phyloP scores from a whole-genome alignment of 495 filamentous ascomycete species.

The Trichoderma erinaceum region DNA sequence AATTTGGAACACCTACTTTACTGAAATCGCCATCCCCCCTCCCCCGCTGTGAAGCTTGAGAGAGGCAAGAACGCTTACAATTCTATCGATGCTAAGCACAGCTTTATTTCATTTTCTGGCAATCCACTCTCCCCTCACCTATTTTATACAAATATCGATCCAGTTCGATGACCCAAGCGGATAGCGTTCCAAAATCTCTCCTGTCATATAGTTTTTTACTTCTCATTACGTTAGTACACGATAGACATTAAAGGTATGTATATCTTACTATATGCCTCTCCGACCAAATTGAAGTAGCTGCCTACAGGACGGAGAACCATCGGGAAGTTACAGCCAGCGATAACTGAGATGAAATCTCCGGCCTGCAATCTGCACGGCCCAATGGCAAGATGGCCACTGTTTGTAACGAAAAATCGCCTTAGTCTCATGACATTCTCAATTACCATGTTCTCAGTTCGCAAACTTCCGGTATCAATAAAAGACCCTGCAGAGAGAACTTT shows the following conservation, averaged over 20 bases:
- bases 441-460: neutral
- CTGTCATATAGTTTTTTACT: neutral
- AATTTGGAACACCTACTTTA: no score
- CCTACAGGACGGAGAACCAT: neutral
- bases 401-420: neutral
- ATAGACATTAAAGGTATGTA: neutral
- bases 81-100: no score
- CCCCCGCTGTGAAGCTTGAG: no score
- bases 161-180: neutral
- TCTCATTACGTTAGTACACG: neutral
- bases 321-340: neutral
- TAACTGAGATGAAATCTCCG: neutral
- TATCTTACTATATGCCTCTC: neutral
- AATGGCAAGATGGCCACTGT: neutral
- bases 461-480: neutral
- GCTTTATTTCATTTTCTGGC: no score
- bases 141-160: neutral
- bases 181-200: neutral
- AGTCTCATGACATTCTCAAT: neutral
- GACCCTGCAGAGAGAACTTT: neutral
- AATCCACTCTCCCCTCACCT: no score
- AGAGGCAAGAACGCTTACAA: no score
- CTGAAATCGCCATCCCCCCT: no score
- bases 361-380: neutral
- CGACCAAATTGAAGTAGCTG: neutral